These are phyloP conservation scores for Phytomonas francai DNA, from an alignment of 208 protist genomes.

Conservation along the genomic window DNA sequence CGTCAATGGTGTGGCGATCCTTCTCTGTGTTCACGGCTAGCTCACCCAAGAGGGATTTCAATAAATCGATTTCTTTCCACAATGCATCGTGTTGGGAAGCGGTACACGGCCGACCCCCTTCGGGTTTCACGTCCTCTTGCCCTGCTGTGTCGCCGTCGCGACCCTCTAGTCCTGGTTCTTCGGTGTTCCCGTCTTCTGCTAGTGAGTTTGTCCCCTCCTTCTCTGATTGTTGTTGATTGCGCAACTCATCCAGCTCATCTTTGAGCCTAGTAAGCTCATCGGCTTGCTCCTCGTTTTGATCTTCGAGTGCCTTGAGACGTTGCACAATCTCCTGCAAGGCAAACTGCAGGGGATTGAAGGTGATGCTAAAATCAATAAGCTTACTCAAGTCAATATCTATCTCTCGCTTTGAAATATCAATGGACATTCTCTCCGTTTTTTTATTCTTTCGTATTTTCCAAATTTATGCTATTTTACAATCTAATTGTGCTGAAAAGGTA, in stretches of 20 bases:
- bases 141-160: neutral
- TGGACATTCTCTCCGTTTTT: constrained; percentile 6
- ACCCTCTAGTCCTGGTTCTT: neutral
- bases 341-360: constrained; percentile 67
- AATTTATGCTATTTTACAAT: neutral
- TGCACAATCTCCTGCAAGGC: constrained; percentile 53
- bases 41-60: constrained; percentile 53
- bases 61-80: constrained; percentile 48
- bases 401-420: constrained; percentile 12
- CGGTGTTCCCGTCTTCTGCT: too few species aligned
- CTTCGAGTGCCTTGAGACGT: constrained; percentile 41
- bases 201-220: neutral
- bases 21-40: constrained; percentile 31
- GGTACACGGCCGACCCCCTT: constrained; percentile 5
- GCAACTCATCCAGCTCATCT: constrained; percentile 22
- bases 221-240: constrained; percentile 11
- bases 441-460: constrained; percentile 4
- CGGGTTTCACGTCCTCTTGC: constrained; percentile 7
- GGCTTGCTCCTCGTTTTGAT: constrained; percentile 33
- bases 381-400: constrained; percentile 68
- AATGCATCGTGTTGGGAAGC: constrained; percentile 26
- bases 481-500: too few species aligned
- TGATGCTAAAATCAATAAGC: constrained; percentile 66
- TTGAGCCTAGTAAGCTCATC: constrained; percentile 32
- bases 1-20: constrained; percentile 63